Conservation (phyloP, 1,284 basidiomycete genomes). For the Cutaneotrichosporon arboriforme region DNA sequence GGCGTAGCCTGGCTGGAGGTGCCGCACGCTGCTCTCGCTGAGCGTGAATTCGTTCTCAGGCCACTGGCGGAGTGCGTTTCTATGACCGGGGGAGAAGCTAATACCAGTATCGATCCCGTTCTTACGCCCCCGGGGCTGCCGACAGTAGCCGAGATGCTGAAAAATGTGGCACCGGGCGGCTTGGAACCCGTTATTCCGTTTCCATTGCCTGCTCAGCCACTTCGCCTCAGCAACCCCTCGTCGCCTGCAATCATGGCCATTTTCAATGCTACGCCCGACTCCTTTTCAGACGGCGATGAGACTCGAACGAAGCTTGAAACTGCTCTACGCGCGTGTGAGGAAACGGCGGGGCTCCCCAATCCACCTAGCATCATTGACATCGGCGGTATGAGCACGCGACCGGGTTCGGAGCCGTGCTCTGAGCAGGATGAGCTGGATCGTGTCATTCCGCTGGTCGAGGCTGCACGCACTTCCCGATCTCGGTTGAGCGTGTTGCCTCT, state of each 20-base stretch:
- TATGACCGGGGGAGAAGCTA: conserved; percentile 51
- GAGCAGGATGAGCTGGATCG: conserved; percentile 67
- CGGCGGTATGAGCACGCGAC: conserved; percentile 89
- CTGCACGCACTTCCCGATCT: conserved; percentile 30
- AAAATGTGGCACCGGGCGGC: conserved; percentile 56
- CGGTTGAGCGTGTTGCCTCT: conserved; percentile 54
- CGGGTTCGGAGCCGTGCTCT: conserved; percentile 61
- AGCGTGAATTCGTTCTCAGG: conserved; percentile 86
- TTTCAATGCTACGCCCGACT: conserved; percentile 92
- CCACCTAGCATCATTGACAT: conserved; percentile 74
- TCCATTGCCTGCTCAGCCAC: conserved; percentile 53
- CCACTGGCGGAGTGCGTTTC: conserved; percentile 63
- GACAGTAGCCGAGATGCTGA: conserved; percentile 54
- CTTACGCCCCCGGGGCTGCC: conserved; percentile 59
- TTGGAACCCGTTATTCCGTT: conserved; percentile 50
- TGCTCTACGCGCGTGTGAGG: conserved; percentile 27
- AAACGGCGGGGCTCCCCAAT: conserved; percentile 15
- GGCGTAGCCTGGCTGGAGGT: conserved; percentile 62
- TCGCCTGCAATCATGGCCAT: conserved; percentile 83
- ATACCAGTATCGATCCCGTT: conserved; percentile 51
- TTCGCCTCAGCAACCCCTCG: conserved; percentile 41
- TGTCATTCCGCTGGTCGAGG: conserved; percentile 65
- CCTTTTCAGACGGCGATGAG: conserved; percentile 82
- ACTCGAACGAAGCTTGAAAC: conserved; percentile 25
- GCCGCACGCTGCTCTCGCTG: conserved; percentile 74